These are phyloP conservation scores for Tripidium arundinaceum DNA, from an alignment of 202 grass and related monocot genomes.

Conservation along the genomic window DNA sequence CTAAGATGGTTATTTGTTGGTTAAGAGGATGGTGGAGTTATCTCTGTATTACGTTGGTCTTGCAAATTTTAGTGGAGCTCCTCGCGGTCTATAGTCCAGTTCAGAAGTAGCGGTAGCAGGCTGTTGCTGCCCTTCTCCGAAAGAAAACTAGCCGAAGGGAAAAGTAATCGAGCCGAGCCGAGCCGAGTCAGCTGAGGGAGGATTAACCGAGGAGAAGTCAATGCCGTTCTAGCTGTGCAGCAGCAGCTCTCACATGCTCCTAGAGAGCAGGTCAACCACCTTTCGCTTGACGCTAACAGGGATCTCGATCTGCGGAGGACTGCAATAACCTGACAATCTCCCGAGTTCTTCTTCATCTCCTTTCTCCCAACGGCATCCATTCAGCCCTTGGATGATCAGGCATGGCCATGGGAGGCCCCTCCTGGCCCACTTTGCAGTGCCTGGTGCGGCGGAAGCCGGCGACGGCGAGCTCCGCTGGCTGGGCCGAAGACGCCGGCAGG, in stretches of 20 bases:
- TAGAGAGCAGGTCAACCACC: conserved; percentile 1
- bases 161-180: not conserved
- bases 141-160: not conserved
- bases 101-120: too few species aligned
- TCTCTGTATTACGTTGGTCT: too few species aligned
- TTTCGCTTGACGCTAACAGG: not conserved
- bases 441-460: conserved; percentile 48
- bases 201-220: conserved; percentile 7
- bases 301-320: not conserved
- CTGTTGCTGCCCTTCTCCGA: not conserved
- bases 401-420: conserved; percentile 12
- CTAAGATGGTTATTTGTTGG: too few species aligned
- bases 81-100: too few species aligned
- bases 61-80: too few species aligned
- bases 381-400: not conserved
- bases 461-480: conserved; percentile 17
- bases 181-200: not conserved
- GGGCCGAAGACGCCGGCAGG: not conserved
- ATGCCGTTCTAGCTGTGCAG: not conserved
- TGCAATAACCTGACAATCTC: not conserved
- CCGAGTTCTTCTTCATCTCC: not conserved
- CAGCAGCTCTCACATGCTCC: not conserved
- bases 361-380: not conserved
- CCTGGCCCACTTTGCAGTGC: conserved; percentile 30
- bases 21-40: too few species aligned